phyloP scores from a whole-genome alignment of 768 basidiomycete species.

The Termitomyces sp. region DNA sequence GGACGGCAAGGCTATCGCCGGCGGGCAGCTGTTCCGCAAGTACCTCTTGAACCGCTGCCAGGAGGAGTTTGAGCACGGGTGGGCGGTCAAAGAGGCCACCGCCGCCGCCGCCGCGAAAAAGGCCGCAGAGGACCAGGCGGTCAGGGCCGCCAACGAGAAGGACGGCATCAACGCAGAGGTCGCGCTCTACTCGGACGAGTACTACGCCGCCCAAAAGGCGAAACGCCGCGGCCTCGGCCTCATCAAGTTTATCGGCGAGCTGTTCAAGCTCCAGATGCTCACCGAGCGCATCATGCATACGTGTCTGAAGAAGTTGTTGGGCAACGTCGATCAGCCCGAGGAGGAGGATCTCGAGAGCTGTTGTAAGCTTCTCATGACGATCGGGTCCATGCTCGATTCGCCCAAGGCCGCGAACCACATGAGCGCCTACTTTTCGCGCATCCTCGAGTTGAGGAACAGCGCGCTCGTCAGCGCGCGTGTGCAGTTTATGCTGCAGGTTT shows the following conservation, averaged over 20 bases:
- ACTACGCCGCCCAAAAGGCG: constrained; percentile 93
- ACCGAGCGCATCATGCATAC: constrained; percentile 98
- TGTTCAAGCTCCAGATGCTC: constrained; percentile 98
- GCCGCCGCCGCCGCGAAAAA: constrained; percentile 83
- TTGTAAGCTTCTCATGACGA: constrained; percentile 88
- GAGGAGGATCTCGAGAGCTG: constrained; percentile 97
- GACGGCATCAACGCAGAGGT: constrained; percentile 51
- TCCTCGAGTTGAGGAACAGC: constrained; percentile 78
- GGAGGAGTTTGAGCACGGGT: constrained; percentile 95
- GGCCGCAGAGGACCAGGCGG: constrained; percentile 79
- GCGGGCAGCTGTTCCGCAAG: constrained; percentile 93
- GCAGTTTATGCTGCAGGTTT: constrained; percentile 96
- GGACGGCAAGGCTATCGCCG: constrained; percentile 86
- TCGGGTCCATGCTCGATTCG: constrained; percentile 79
- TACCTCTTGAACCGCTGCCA: constrained; percentile 96
- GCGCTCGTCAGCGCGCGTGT: constrained; percentile 77
- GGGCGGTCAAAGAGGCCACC: constrained; percentile 84
- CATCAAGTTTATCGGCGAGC: constrained; percentile 96
- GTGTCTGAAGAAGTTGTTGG: constrained; percentile 92
- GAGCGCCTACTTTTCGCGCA: constrained; percentile 89
- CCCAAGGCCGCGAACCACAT: constrained; percentile 78
- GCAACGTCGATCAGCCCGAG: constrained; percentile 91
- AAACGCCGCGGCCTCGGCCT: constrained; percentile 96
- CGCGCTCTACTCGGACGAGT: constrained; percentile 90
- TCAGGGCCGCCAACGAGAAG: constrained; percentile 61